Conservation (phyloP, 345 rosid genomes). For the Syzygium oleosum region DNA sequence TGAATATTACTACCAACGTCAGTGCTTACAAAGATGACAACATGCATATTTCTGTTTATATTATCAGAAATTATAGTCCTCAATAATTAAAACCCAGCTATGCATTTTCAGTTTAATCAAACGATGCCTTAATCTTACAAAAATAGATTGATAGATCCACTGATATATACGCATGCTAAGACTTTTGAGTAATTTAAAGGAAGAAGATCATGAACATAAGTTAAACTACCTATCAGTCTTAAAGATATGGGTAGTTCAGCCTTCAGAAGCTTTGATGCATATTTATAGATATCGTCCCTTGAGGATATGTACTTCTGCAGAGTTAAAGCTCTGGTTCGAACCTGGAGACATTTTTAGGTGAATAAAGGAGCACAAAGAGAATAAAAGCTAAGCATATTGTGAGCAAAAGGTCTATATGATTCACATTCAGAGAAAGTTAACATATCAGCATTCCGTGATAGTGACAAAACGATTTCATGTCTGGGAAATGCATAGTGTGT, state of each 20-base stretch:
- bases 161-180: slow-evolving; percentile 54
- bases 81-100: not conserved
- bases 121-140: not conserved
- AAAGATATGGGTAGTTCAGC: slow-evolving; percentile 89
- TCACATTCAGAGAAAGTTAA: not conserved
- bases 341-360: slow-evolving; percentile 23
- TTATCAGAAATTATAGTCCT: not conserved
- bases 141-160: not conserved
- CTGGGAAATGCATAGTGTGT: not conserved
- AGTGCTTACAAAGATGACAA: not conserved
- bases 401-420: not conserved
- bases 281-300: slow-evolving; percentile 54
- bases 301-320: slow-evolving; percentile 55
- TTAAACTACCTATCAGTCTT: slow-evolving; percentile 61
- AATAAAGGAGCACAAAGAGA: not conserved
- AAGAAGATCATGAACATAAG: not conserved
- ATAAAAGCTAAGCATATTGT: not conserved
- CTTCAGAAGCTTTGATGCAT: slow-evolving; percentile 68
- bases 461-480: not conserved
- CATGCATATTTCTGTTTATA: not conserved
- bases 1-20: not conserved
- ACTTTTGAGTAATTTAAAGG: slow-evolving; percentile 3
- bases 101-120: not conserved
- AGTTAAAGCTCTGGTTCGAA: slow-evolving; percentile 70
- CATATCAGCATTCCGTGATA: not conserved